Percentiles rank a stretch among this genome's conserved stretches.
These are phyloP conservation scores for Neurospora sp. DNA, from an alignment of 2,329 filamentous ascomycete species.

Conservation along the genomic window DNA sequence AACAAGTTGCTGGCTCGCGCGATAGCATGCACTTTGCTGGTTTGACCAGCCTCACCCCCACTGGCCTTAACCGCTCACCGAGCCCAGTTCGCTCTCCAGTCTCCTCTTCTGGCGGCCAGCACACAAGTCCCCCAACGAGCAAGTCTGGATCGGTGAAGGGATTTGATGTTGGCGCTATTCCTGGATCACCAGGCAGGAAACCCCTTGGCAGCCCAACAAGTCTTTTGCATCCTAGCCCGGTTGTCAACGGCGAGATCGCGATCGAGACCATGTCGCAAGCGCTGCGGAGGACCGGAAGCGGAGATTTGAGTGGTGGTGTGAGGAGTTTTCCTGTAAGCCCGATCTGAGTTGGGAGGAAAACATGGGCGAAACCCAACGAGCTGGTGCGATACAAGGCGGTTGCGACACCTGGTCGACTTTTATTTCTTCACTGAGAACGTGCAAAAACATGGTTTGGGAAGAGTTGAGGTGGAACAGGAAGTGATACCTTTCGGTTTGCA, in stretches of 20 bases:
- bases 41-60: slow-evolving; percentile 47
- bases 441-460: background rate
- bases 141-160: slow-evolving; percentile 66
- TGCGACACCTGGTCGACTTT: background rate
- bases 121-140: slow-evolving; percentile 66
- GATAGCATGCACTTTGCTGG: slow-evolving; percentile 63
- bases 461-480: background rate
- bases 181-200: slow-evolving; percentile 45
- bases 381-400: background rate
- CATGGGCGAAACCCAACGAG: background rate
- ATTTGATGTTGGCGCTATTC: slow-evolving; percentile 41
- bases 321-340: slow-evolving; percentile 51
- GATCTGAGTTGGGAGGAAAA: slow-evolving; percentile 19
- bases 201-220: slow-evolving; percentile 50
- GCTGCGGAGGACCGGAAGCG: slow-evolving; percentile 72
- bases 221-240: slow-evolving; percentile 21
- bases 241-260: slow-evolving; percentile 58
- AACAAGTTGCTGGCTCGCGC: slow-evolving; percentile 39
- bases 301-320: slow-evolving; percentile 51
- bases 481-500: background rate
- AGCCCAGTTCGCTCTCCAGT: slow-evolving; percentile 73
- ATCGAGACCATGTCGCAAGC: slow-evolving; percentile 94
- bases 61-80: slow-evolving; percentile 42
- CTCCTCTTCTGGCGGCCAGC: slow-evolving; percentile 47
- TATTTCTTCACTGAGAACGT: background rate